Conservation (phyloP, 306 rosid species). For the Prunus armeniaca region DNA sequence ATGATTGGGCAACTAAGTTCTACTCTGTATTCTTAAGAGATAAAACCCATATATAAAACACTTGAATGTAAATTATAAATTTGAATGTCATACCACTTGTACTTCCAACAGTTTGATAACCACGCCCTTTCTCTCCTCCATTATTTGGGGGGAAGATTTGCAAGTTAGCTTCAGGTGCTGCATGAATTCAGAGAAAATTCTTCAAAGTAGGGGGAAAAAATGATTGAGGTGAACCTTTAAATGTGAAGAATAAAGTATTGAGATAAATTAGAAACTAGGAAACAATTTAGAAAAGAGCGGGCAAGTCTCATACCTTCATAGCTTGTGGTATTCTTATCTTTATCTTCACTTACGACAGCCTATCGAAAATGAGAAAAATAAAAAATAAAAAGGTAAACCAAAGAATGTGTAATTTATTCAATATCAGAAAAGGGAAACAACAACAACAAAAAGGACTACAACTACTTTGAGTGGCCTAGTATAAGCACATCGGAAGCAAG, state of each 20-base stretch:
- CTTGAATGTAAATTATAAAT: neutral
- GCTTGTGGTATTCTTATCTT: slow-evolving; percentile 42
- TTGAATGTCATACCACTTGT: slow-evolving; percentile 48
- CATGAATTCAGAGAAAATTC: slow-evolving; percentile 15
- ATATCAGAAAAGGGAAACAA: neutral
- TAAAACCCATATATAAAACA: neutral
- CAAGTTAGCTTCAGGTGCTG: slow-evolving; percentile 69
- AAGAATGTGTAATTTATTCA: neutral
- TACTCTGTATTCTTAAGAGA: neutral
- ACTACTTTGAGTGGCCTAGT: neutral
- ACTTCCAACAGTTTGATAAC: slow-evolving; percentile 70
- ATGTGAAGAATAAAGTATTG: neutral
- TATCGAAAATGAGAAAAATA: slow-evolving; percentile 22
- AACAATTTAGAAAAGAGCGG: neutral
- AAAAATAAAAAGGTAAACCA: neutral
- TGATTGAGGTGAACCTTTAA: neutral
- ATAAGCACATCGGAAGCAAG: neutral
- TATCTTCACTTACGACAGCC: slow-evolving; percentile 65
- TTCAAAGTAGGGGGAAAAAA: slow-evolving; percentile 3
- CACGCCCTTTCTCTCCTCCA: slow-evolving; percentile 58
- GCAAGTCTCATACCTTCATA: slow-evolving; percentile 57
- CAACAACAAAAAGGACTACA: neutral
- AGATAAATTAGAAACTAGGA: neutral
- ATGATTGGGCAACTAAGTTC: neutral
- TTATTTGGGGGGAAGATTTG: slow-evolving; percentile 78